Conservation (phyloP, 1,284 basidiomycete species). For the Sporisorium reilianum region DNA sequence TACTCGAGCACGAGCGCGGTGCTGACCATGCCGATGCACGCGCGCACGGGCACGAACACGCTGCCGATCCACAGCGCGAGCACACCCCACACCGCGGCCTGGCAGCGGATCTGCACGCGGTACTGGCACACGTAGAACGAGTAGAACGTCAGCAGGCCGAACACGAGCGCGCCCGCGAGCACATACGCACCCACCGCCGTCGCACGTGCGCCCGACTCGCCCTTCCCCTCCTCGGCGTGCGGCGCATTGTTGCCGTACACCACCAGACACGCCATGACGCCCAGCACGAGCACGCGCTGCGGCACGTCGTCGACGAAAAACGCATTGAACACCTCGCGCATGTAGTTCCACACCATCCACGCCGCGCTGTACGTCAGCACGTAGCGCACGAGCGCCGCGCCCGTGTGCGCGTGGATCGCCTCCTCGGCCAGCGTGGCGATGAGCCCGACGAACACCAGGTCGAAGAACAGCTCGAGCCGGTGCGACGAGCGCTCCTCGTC, state of each 20-base stretch:
- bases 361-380: constrained; percentile 57
- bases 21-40: constrained; percentile 53
- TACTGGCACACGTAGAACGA: constrained; percentile 61
- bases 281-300: constrained; percentile 54
- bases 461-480: constrained; percentile 60
- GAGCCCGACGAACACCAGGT: constrained; percentile 60
- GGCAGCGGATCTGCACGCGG: constrained; percentile 55
- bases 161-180: constrained; percentile 46
- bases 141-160: constrained; percentile 41
- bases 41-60: constrained; percentile 49
- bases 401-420: constrained; percentile 53
- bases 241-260: constrained; percentile 63
- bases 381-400: constrained; percentile 54
- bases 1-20: constrained; percentile 56
- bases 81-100: constrained; percentile 35
- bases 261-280: constrained; percentile 58
- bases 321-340: constrained; percentile 60
- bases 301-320: constrained; percentile 61
- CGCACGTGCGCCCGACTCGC: constrained; percentile 48
- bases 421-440: constrained; percentile 58
- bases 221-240: constrained; percentile 25
- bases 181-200: constrained; percentile 56
- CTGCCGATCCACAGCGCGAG: constrained; percentile 52
- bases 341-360: constrained; percentile 60
- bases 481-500: constrained; percentile 53